Evolutionary conservation across 208 protist genomes (phyloP).

Genomic region (Leptomonas seymouri): DNA sequence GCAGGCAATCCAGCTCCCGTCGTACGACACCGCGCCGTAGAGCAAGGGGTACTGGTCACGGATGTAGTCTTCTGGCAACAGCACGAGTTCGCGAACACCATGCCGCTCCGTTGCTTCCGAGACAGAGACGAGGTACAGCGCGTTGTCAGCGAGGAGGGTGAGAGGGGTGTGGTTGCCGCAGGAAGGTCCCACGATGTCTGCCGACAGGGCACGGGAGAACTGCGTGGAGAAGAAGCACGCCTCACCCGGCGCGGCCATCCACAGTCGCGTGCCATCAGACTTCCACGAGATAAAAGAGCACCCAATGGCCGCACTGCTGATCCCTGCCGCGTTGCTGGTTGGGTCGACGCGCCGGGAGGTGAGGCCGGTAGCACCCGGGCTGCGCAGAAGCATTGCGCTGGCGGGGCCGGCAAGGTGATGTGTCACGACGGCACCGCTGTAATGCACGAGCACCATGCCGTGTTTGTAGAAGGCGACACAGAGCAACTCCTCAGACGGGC

Average conservation of each 20-base stretch:
- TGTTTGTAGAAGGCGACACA: slow-evolving; percentile 62
- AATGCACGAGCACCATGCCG: slow-evolving; percentile 65
- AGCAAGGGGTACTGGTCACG: slow-evolving; percentile 58
- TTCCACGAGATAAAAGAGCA: slow-evolving; percentile 41
- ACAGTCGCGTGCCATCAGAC: slow-evolving; percentile 31
- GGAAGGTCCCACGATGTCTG: slow-evolving; percentile 36
- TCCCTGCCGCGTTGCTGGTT: not conserved
- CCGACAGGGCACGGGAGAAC: slow-evolving; percentile 35
- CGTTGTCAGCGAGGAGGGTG: slow-evolving; percentile 34
- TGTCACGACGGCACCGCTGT: slow-evolving; percentile 64
- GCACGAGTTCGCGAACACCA: slow-evolving; percentile 27
- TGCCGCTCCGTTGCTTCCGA: slow-evolving; percentile 20
- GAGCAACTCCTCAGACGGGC: slow-evolving; percentile 55
- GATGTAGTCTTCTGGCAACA: slow-evolving; percentile 42
- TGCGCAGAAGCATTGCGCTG: slow-evolving; percentile 21
- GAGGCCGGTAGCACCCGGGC: not conserved
- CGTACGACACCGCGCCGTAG: slow-evolving; percentile 55
- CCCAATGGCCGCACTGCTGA: slow-evolving; percentile 4
- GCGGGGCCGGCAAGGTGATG: slow-evolving; percentile 28
- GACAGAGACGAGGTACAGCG: slow-evolving; percentile 34
- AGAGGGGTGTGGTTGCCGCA: slow-evolving; percentile 41
- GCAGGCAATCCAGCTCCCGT: slow-evolving; percentile 48
- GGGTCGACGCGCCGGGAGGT: not conserved
- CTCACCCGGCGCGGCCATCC: slow-evolving; percentile 34
- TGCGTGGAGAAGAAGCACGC: slow-evolving; percentile 31